These are phyloP conservation scores for Diophrys appendiculata DNA, from an alignment of 73 alveolate species.

Conservation along the genomic window DNA sequence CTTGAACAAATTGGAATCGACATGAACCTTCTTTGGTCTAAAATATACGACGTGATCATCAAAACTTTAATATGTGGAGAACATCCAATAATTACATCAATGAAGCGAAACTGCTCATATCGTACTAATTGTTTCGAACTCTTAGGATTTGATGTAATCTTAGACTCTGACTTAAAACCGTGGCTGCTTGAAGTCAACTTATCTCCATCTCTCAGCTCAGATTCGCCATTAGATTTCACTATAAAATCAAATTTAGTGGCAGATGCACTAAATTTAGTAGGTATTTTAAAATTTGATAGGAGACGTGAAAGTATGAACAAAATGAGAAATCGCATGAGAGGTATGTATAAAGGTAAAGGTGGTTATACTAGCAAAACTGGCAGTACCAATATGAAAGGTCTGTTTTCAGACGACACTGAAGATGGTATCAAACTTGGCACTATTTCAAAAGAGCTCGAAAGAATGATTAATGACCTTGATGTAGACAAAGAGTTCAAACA, in stretches of 20 bases:
- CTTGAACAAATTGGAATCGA: conserved; percentile 79
- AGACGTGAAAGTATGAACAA: conserved; percentile 61
- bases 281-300: conserved; percentile 64
- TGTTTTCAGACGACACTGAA: conserved; percentile 19
- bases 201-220: conserved; percentile 84
- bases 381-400: conserved; percentile 9
- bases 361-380: conserved; percentile 17
- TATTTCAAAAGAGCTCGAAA: conserved; percentile 23
- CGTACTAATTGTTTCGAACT: conserved; percentile 84
- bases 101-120: conserved; percentile 68
- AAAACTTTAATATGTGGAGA: conserved; percentile 71
- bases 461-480: neutral
- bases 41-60: conserved; percentile 76
- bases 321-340: conserved; percentile 47
- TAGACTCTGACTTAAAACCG: conserved; percentile 84
- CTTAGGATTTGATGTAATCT: conserved; percentile 80
- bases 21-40: conserved; percentile 70
- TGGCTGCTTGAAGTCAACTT: conserved; percentile 91
- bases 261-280: conserved; percentile 85
- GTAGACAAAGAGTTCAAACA: conserved; percentile 15
- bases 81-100: conserved; percentile 62
- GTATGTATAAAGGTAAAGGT: conserved; percentile 18
- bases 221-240: conserved; percentile 82
- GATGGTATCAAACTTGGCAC: conserved; percentile 12
- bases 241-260: conserved; percentile 79